Conservation (phyloP, 2,329 filamentous ascomycete genomes). For the Aspergillus sp. region DNA sequence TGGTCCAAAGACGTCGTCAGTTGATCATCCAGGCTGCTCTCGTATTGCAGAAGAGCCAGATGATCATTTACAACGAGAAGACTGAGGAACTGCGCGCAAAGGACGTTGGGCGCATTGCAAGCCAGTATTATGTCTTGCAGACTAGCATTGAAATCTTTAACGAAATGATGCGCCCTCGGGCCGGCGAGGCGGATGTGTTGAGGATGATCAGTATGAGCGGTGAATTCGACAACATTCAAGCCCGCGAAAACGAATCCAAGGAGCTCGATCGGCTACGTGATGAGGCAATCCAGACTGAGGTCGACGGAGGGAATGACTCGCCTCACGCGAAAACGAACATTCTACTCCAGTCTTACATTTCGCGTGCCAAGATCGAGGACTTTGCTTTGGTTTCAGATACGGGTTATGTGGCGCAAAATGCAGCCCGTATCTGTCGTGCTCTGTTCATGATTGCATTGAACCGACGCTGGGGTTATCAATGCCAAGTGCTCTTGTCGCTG, state of each 20-base stretch:
- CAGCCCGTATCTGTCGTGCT: constrained; percentile 87
- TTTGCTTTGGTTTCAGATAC: constrained; percentile 91
- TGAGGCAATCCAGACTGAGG: constrained; percentile 71
- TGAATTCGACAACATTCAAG: constrained; percentile 96
- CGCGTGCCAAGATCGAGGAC: constrained; percentile 80
- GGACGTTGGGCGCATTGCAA: constrained; percentile 93
- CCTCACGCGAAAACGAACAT: constrained; percentile 95
- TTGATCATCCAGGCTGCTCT: constrained; percentile 85
- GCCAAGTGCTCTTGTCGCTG: constrained; percentile 81
- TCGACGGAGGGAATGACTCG: constrained; percentile 64
- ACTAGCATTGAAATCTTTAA: constrained; percentile 96
- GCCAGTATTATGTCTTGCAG: constrained; percentile 93
- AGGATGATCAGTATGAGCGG: constrained; percentile 97
- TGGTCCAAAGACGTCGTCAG: constrained; percentile 81
- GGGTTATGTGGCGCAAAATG: constrained; percentile 93
- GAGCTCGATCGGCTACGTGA: constrained; percentile 75
- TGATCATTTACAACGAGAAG: constrained; percentile 97
- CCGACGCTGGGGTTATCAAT: constrained; percentile 92
- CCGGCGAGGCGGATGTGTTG: constrained; percentile 86
- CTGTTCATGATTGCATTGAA: constrained; percentile 98
- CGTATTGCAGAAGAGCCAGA: constrained; percentile 87
- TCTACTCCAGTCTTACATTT: constrained; percentile 90
- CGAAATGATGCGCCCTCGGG: constrained; percentile 80
- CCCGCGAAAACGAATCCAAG: constrained; percentile 82
- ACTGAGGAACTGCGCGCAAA: constrained; percentile 93